These are phyloP conservation scores for Naganishia friedmannii DNA, from an alignment of 768 basidiomycete species.

Conservation along the genomic window DNA sequence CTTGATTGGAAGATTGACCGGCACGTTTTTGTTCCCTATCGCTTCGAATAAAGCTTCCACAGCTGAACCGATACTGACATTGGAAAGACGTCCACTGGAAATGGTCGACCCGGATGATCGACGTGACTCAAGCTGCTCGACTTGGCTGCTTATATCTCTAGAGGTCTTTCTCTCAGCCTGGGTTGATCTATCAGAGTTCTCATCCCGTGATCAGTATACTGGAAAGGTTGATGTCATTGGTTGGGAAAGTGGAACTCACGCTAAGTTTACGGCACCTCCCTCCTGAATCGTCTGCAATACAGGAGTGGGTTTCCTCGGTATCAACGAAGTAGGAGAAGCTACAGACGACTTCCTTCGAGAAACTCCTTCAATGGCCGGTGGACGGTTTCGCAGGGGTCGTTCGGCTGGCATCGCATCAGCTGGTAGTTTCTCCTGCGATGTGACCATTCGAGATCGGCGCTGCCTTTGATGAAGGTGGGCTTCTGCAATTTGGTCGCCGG, in stretches of 20 bases:
- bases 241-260: neutral
- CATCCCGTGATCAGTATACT: neutral
- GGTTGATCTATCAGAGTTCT: neutral
- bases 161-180: neutral
- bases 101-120: slow-evolving; percentile 5
- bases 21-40: neutral
- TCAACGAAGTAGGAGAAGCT: neutral
- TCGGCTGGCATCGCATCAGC: slow-evolving; percentile 7
- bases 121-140: neutral
- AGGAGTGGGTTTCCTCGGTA: neutral
- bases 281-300: neutral
- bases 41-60: slow-evolving; percentile 13
- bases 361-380: neutral
- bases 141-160: neutral
- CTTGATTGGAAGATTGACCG: slow-evolving; percentile 14
- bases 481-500: slow-evolving; percentile 29
- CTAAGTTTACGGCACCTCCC: neutral
- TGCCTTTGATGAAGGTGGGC: slow-evolving; percentile 5
- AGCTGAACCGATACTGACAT: slow-evolving; percentile 4
- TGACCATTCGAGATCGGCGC: neutral
- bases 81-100: slow-evolving; percentile 2
- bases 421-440: neutral
- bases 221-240: neutral
- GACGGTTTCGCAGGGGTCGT: neutral
- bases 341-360: neutral